Conservation (phyloP, 2,329 filamentous ascomycete genomes). For the Nemania sp. region DNA sequence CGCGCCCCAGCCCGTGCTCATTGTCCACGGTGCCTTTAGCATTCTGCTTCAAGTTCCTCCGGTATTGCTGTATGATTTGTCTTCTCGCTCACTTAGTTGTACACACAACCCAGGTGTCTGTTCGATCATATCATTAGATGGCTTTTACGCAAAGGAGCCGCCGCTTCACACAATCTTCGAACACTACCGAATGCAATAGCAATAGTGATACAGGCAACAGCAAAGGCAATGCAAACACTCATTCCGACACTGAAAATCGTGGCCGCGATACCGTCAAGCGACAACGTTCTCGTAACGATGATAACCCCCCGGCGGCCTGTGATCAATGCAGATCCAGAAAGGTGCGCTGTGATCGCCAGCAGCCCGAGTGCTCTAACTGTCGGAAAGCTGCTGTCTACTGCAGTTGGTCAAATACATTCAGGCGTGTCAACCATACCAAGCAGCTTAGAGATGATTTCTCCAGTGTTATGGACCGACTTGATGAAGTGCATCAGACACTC, state of each 20-base stretch:
- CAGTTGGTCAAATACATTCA: constrained; percentile 4
- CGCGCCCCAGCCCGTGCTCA: not conserved
- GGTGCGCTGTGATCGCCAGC: constrained; percentile 13
- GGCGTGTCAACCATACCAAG: constrained; percentile 14
- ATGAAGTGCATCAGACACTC: constrained; percentile 11
- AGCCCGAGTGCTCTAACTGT: constrained; percentile 7
- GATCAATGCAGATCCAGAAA: constrained; percentile 16
- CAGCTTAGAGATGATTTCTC: constrained; percentile 15
- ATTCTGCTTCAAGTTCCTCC: not conserved
- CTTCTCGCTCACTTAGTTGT: not conserved
- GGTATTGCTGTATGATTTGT: not conserved
- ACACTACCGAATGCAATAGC: constrained; percentile 1
- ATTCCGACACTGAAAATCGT: not conserved
- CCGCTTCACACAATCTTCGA: constrained; percentile 1
- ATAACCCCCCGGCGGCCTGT: constrained; percentile 12
- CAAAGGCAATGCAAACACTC: constrained; percentile 4
- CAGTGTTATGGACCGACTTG: constrained; percentile 10
- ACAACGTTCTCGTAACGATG: constrained; percentile 12
- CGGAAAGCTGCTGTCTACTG: not conserved
- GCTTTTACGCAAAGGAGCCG: constrained; percentile 12
- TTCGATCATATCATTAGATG: too few species aligned
- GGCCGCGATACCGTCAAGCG: constrained; percentile 5
- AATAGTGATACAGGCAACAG: constrained; percentile 10
- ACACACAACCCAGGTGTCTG: not conserved
- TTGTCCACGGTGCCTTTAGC: not conserved